Conservation (phyloP, 1,284 basidiomycete genomes). For the Boletellus sp. region DNA sequence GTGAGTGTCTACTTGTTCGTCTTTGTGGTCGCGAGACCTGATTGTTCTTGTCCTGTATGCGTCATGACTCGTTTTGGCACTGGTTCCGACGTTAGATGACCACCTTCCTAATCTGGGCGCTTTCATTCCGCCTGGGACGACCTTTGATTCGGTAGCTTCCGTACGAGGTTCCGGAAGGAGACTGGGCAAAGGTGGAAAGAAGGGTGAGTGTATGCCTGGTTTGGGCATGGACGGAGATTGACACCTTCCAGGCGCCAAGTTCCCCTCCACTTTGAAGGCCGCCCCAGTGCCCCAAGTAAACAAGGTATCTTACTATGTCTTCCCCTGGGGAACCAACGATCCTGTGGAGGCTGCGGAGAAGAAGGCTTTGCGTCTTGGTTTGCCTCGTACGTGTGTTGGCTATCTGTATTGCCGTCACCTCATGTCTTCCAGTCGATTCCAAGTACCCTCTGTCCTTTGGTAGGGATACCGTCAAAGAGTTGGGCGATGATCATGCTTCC, state of each 20-base stretch:
- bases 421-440: conserved; percentile 3
- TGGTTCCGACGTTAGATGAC: conserved; percentile 6
- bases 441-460: conserved; percentile 23
- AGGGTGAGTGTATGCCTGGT: conserved; percentile 6
- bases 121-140: conserved; percentile 20
- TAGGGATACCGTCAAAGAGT: conserved; percentile 18
- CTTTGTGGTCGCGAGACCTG: too few relatives aligned
- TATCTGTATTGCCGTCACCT: background rate
- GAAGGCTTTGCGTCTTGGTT: conserved; percentile 35
- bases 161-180: conserved; percentile 9
- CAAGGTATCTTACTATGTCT: conserved; percentile 65
- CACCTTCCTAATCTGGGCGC: conserved; percentile 26
- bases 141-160: conserved; percentile 18
- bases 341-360: conserved; percentile 56
- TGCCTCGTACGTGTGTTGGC: conserved; percentile 10
- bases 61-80: background rate
- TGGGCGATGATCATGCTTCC: conserved; percentile 54
- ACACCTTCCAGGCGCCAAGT: conserved; percentile 6
- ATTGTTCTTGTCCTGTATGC: too few relatives aligned
- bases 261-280: conserved; percentile 29
- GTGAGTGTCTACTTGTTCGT: conserved; percentile 13
- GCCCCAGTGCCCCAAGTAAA: conserved; percentile 20
- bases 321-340: conserved; percentile 74
- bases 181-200: conserved; percentile 17
- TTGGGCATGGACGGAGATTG: background rate